Conservation (phyloP, 768 basidiomycete genomes). For the Boletus tylopilopsis region DNA sequence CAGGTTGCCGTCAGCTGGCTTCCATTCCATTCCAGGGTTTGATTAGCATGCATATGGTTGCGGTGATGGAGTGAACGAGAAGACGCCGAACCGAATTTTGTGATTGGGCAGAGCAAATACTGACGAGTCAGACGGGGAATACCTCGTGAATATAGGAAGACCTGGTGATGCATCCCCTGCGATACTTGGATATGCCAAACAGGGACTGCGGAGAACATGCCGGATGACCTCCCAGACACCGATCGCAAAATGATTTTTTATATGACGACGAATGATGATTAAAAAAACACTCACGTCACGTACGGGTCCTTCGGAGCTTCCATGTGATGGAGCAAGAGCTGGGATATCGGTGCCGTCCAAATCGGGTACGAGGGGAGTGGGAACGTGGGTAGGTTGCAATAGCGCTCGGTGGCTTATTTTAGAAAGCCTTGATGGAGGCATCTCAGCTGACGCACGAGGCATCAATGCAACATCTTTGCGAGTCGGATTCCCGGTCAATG, state of each 20-base stretch:
- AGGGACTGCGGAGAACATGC: not conserved
- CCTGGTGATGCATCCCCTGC: not conserved
- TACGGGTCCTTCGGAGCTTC: conserved; percentile 39
- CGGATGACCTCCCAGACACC: not conserved
- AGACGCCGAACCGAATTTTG: not conserved
- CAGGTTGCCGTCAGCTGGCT: conserved; percentile 12
- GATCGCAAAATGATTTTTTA: not conserved
- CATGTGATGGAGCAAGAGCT: conserved; percentile 55
- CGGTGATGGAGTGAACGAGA: conserved; percentile 18
- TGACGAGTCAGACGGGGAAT: not conserved
- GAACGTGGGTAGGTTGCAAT: not conserved
- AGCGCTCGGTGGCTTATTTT: conserved; percentile 3
- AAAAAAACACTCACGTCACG: not conserved
- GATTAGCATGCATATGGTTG: conserved; percentile 17
- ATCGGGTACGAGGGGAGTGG: conserved; percentile 5
- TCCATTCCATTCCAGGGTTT: conserved; percentile 27
- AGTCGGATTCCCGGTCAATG: conserved; percentile 36
- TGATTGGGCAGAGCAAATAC: conserved; percentile 7
- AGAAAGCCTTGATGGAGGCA: conserved; percentile 1
- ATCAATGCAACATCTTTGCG: conserved; percentile 55
- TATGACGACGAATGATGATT: not conserved
- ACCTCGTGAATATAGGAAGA: conserved; percentile 8
- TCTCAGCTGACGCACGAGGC: conserved; percentile 57
- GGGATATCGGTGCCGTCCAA: conserved; percentile 1
- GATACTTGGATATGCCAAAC: not conserved